Base-by-base conservation (phyloP, 805 yeast genomes). In the Saccharomycopsis synnaedendra region DNA sequence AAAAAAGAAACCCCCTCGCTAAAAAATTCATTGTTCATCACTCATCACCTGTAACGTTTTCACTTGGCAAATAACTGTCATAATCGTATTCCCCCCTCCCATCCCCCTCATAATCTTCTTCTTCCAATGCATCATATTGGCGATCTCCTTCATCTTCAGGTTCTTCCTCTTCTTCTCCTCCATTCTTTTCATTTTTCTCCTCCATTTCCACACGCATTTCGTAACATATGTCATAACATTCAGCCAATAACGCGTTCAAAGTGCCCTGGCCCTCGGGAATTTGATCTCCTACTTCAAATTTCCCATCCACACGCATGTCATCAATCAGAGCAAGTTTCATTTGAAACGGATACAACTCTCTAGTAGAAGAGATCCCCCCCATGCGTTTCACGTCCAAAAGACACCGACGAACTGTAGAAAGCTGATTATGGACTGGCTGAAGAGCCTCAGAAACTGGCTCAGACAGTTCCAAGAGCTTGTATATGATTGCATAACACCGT, bases 191-290 rank as follows among this genome's bases (percentile, higher is more conserved):
- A 29, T 41, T 38, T 10, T 34, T 70, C 52, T 82, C 89, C 57
- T 84, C 88, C 45, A 84, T 75, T 60, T 88, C 95, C 35, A 85
- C 80, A 60, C 87, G 84, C 62, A 93, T 70, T 66, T 93, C 98
- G 60, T 90, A 93, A 42, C 85, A 72, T 50, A 90, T 82, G 63
- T 93, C 98, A 62, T 87, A 93, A 63, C 97, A 90, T 61, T 89
- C 97, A 3, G 95, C 93, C 44, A 90, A 69, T 49, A 90, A 66
- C 1, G 95, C 95, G 62, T 80, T 88, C 54, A 93, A 70, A n/a
- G 95, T 79, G 4, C 97, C 98, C 65, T 93, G 99, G 8, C 99
- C 99, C 62, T 93, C 97, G 2, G 99, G 99, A 40, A 93, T 83
- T 54, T 86, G 85, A 45, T 80, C 85, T 52, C 85, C 86, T 42